Evolutionary conservation across 441 rosid species (phyloP), one percentile per base, ranked within the genome.

Genomic region (Populus trichocarpa): DNA sequence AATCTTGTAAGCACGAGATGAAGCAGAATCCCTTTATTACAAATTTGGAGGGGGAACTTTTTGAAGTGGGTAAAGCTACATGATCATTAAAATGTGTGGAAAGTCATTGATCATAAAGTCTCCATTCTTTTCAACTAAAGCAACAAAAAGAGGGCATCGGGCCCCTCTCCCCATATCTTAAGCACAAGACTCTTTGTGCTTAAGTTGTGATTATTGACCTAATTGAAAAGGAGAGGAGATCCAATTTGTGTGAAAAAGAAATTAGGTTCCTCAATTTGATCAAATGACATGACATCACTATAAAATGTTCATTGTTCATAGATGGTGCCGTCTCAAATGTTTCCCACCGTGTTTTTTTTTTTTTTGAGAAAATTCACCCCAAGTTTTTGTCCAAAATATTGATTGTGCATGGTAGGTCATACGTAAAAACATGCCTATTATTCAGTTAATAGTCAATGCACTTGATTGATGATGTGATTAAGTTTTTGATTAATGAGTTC

Each of bases 271-370:
- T 25, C 74, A 40, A 64, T 57, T n/a, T 66, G 69, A 72, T 76
- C 71, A 79, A 78, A 73, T 72, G 81, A 85, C 69, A 67, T 78
- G 85, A 81, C 83, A 69, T 69, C 83, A 80, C 82, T 38, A 69
- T 64, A 64, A 33, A 42, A 36, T 64, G 30, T 11, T 14, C 5
- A 36, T 59, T 35, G 65, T 64, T 30, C 18, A 67, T 40, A 0
- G n/a, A 71, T 80, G 77, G 74, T 73, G 83, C 71, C 80, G 77
- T 74, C 74, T 53, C n/a, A 35, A 13, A 64, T 26, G 68, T 64
- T 30, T 30, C 10, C n/a, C n/a, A 53, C 22, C 3, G n/a, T 18
- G 16, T 53, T 53, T 10, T 42, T 42, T 40, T 40, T 42, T 42
- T 42, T 42, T 42, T 40, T 0, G 50, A 11, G 50, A 42, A 42